Base-by-base conservation (phyloP, 2,329 filamentous ascomycete species). In the Pseudogymnoascus verrucosus region DNA sequence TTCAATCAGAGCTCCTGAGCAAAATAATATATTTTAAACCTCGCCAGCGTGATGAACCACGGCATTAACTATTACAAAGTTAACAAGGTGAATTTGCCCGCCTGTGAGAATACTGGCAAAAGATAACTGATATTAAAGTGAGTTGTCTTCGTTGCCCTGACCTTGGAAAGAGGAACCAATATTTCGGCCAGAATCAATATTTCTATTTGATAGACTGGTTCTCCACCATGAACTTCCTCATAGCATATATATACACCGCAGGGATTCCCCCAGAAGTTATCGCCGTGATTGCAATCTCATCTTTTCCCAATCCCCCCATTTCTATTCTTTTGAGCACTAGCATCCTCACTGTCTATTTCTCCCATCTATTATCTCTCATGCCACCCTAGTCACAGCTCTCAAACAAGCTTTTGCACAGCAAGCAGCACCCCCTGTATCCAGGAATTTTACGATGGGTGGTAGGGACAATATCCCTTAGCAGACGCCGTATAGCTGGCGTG, bases 381-480 rank as follows among this genome's bases (percentile, higher is more conserved):
- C 19, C 8, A 31, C 7, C 7, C 14, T 19, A 4, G n/a, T 10
- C 10, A 23, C 47, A 34, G 5, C 6, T 10, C 14, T 5, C 47
- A 26, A 2, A 47, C 12, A 26, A 8, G 6, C 12, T 26, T 47
- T n/a, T 54, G 23, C 47, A 54, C 23, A 34, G 31, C 31, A 34
- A 34, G 10, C 10, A 34, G 31, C 31, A 12, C 31, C 11, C 11
- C 31, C 10, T 34, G 11, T 34, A 34, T 34, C 10, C 10, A 34
- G 3, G 31, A 34, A 34, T 34, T 12, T 34, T 5, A 34, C 31
- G 31, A 34, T 34, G 75, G 75, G 71, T 80, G 78, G 70, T 74
- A 78, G 36, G 76, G 72, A 65, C 78, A 80, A 40, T 76, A 68
- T 2, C 74, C 77, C 16, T 65, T 72, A 5, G 74, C 75, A 7